phyloP scores from a whole-genome alignment of 1,284 basidiomycete genomes.

The Cryptococcus amylolentus region DNA sequence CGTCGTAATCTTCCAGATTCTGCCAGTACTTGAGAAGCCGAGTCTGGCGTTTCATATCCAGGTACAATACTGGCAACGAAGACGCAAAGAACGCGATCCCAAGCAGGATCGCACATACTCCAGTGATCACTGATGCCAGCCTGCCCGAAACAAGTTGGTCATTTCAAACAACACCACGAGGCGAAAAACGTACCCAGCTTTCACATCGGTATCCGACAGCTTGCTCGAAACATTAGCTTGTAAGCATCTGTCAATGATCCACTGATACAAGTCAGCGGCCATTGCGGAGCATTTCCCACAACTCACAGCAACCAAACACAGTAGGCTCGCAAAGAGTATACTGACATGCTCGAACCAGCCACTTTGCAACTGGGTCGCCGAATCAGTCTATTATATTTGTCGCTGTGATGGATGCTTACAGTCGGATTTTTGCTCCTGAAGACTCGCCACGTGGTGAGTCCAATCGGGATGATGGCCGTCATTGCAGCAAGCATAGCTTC shows the following conservation, averaged over 20 bases:
- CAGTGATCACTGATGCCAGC: slow-evolving; percentile 12
- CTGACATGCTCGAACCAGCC: slow-evolving; percentile 26
- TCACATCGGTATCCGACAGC: slow-evolving; percentile 8
- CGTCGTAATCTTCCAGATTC: slow-evolving; percentile 13
- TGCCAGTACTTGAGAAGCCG: slow-evolving; percentile 12
- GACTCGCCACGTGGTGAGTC: slow-evolving; percentile 14
- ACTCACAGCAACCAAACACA: slow-evolving; percentile 19
- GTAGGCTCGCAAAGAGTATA: slow-evolving; percentile 9
- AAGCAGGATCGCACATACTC: slow-evolving; percentile 12
- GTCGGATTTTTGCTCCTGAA: slow-evolving; percentile 8
- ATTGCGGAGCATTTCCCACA: neutral
- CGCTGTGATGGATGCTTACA: slow-evolving; percentile 1
- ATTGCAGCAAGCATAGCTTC: slow-evolving; percentile 22
- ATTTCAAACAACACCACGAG: neutral
- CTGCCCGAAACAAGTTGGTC: neutral
- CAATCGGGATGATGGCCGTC: slow-evolving; percentile 19
- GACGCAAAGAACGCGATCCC: slow-evolving; percentile 15
- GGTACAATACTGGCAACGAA: slow-evolving; percentile 16
- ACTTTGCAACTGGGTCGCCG: slow-evolving; percentile 4
- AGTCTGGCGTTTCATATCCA: slow-evolving; percentile 17
- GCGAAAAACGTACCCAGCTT: slow-evolving; percentile 11
- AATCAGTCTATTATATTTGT: too few species aligned
- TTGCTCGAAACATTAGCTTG: slow-evolving; percentile 7
- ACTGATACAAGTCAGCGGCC: slow-evolving; percentile 9
- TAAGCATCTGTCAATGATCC: slow-evolving; percentile 21